Percentiles rank a stretch among this genome's conserved stretches.
phyloP scores from a whole-genome alignment of 2,329 filamentous ascomycete genomes.

The Samsoniella hepiali region DNA sequence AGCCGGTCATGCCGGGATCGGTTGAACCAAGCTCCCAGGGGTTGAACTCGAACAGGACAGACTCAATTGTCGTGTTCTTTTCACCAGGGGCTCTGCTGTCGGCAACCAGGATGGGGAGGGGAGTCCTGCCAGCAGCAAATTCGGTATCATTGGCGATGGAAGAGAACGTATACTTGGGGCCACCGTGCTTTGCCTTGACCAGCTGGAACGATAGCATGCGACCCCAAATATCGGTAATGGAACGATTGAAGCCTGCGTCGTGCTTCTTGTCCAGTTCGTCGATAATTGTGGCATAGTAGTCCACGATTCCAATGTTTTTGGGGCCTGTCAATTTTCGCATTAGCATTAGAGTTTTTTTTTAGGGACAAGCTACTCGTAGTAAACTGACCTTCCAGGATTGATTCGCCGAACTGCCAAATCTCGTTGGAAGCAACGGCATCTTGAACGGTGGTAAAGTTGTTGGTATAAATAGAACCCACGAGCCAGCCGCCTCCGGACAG shows the following conservation, averaged over 20 bases:
- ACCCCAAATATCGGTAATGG: conserved; percentile 87
- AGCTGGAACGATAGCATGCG: conserved; percentile 84
- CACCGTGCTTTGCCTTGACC: conserved; percentile 71
- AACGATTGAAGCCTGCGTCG: conserved; percentile 48
- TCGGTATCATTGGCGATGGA: conserved; percentile 51
- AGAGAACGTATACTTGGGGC: conserved; percentile 75
- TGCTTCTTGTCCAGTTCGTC: conserved; percentile 36
- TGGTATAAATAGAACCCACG: conserved; percentile 75
- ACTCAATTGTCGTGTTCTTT: conserved; percentile 48
- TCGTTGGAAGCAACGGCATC: conserved; percentile 33
- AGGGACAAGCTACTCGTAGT: no score
- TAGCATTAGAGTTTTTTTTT: not conserved
- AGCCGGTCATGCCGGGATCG: conserved; percentile 58
- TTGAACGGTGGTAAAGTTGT: conserved; percentile 71
- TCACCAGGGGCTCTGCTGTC: conserved; percentile 46
- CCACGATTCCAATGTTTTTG: conserved; percentile 34
- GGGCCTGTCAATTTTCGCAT: conserved; percentile 27
- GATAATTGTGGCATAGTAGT: conserved; percentile 39
- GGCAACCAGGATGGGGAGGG: conserved; percentile 49
- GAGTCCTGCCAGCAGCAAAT: conserved; percentile 42
- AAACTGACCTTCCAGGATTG: conserved; percentile 36
- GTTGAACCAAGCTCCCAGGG: conserved; percentile 66
- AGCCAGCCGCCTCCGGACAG: conserved; percentile 84
- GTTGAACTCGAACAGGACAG: conserved; percentile 62
- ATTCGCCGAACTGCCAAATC: conserved; percentile 42